A percentile compares a stretch with the other conserved stretches of the same genome.
Conservation (phyloP, 768 basidiomycete genomes). For the Pisolithus tinctorius region DNA sequence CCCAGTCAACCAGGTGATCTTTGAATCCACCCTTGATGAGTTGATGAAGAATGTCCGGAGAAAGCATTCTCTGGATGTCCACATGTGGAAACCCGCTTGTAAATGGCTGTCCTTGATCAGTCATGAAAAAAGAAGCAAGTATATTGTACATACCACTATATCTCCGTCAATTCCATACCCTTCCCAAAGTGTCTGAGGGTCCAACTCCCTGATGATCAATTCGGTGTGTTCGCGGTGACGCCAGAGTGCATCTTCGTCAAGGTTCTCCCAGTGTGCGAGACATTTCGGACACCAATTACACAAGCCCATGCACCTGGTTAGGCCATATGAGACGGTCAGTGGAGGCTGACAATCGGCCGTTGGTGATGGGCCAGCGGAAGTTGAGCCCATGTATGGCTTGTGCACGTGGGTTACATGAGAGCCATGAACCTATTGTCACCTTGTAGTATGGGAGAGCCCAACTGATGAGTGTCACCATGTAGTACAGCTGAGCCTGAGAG, state of each 20-base stretch:
- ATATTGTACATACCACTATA: background rate
- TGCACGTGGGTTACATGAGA: too few relatives aligned
- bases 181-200: conserved; percentile 16
- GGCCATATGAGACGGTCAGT: too few relatives aligned
- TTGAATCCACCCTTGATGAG: conserved; percentile 41
- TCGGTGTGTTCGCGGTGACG: conserved; percentile 17
- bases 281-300: too few relatives aligned
- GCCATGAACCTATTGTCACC: too few relatives aligned
- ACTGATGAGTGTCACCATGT: too few relatives aligned
- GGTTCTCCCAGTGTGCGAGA: background rate
- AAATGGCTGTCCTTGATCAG: background rate
- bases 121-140: background rate
- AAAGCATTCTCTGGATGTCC: conserved; percentile 32
- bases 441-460: too few relatives aligned
- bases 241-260: background rate
- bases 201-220: conserved; percentile 5
- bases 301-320: too few relatives aligned
- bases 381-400: too few relatives aligned
- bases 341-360: too few relatives aligned
- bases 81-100: background rate
- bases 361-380: too few relatives aligned
- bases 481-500: too few relatives aligned
- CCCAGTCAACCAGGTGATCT: conserved; percentile 34
- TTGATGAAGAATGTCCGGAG: conserved; percentile 40
- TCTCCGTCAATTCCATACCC: conserved; percentile 3